Evolutionary conservation across 805 yeast genomes (phyloP).

Genomic region (Metschnikowia borealis): DNA sequence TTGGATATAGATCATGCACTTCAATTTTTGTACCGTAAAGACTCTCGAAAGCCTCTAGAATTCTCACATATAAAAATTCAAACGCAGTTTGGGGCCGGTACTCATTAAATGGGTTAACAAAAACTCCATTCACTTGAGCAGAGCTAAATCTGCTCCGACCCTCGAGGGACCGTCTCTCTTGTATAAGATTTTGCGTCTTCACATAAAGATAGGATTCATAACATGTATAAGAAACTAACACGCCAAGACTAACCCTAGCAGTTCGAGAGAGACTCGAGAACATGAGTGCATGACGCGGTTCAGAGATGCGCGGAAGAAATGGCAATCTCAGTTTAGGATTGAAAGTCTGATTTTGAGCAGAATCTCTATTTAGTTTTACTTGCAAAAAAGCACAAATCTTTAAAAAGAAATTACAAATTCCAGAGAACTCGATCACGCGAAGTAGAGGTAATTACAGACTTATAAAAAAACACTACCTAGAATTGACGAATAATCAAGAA

Average conservation of each 20-base stretch:
- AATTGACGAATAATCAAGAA: neutral
- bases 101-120: conserved; percentile 86
- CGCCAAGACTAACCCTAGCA: conserved; percentile 40
- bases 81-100: conserved; percentile 86
- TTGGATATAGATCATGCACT: conserved; percentile 30
- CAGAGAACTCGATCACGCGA: neutral
- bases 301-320: neutral
- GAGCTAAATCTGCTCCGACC: conserved; percentile 26
- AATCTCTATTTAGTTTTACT: too few species aligned
- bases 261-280: conserved; percentile 22
- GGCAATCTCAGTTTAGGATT: neutral
- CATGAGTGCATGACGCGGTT: neutral
- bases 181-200: conserved; percentile 52
- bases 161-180: conserved; percentile 13
- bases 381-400: too few species aligned
- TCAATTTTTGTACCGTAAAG: conserved; percentile 36
- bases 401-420: too few species aligned
- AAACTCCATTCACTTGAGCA: conserved; percentile 63
- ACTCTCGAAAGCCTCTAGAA: conserved; percentile 66
- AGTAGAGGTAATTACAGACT: too few species aligned
- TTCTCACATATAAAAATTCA: conserved; percentile 73
- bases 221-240: conserved; percentile 54
- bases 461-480: neutral
- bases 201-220: conserved; percentile 61
- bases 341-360: too few species aligned